Percentiles rank a stretch among this genome's conserved stretches.
phyloP scores from a whole-genome alignment of 164 flowering plant genomes.

The Vitis riparia region DNA sequence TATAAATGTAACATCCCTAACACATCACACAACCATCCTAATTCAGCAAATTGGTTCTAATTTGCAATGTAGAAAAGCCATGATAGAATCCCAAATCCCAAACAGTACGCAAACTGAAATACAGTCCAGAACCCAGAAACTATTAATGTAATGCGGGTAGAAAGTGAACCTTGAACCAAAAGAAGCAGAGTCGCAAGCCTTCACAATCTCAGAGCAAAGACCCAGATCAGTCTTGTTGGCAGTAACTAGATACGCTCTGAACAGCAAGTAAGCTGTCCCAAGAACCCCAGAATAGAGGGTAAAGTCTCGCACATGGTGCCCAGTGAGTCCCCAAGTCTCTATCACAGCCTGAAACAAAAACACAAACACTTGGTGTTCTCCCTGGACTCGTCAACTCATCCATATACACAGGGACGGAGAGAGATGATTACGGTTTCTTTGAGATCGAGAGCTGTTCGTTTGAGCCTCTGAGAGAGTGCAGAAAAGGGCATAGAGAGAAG shows the following conservation, averaged over 20 bases:
- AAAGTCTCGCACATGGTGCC: constrained; percentile 38
- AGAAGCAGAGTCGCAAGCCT: constrained; percentile 50
- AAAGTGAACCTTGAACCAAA: constrained; percentile 21
- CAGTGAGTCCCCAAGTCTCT: constrained; percentile 45
- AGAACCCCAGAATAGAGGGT: constrained; percentile 58
- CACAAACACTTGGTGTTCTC: constrained; percentile 16
- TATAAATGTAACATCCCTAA: constrained; percentile 60
- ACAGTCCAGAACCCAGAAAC: not conserved
- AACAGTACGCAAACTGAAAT: not conserved
- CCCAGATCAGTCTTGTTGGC: constrained; percentile 36
- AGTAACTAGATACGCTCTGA: constrained; percentile 44
- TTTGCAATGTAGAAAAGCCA: not conserved
- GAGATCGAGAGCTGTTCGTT: constrained; percentile 47
- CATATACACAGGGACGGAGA: not conserved
- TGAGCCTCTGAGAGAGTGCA: constrained; percentile 37
- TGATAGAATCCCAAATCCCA: not conserved
- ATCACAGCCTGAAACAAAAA: constrained; percentile 43
- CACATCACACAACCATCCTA: not conserved
- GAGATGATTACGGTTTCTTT: constrained; percentile 45
- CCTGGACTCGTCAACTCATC: not conserved
- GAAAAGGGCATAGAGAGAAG: constrained; percentile 57
- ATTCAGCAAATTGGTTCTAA: not conserved
- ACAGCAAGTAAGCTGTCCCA: constrained; percentile 60
- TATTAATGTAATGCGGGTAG: not conserved
- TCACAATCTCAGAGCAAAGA: constrained; percentile 51